Evolutionary conservation across 2,329 filamentous ascomycete species (phyloP).

Genomic region (Davidsoniella virescens): DNA sequence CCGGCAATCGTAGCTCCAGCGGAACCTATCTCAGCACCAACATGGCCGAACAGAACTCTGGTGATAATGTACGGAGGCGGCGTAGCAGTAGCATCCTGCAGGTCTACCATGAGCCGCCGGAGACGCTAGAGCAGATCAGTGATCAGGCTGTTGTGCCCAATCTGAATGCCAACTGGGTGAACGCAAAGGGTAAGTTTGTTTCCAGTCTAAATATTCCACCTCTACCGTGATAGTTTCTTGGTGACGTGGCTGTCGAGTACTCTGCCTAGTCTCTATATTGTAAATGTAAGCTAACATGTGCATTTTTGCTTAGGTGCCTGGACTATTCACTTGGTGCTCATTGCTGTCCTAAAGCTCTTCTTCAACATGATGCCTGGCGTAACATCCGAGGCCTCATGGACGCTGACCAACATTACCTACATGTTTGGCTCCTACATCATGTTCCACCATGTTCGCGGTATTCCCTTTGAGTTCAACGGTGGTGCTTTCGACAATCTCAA

Average conservation of each 20-base stretch:
- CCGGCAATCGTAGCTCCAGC: conserved; percentile 20
- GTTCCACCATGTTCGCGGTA: conserved; percentile 97
- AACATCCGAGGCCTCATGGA: conserved; percentile 97
- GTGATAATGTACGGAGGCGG: conserved; percentile 59
- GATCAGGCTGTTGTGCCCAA: conserved; percentile 92
- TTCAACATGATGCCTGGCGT: conserved; percentile 94
- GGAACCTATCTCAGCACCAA: conserved; percentile 34
- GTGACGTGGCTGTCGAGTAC: no score
- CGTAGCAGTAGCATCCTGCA: conserved; percentile 84
- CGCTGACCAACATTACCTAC: conserved; percentile 94
- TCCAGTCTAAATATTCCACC: neutral
- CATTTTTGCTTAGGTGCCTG: conserved; percentile 55
- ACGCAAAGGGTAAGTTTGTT: conserved; percentile 64
- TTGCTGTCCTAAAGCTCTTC: conserved; percentile 80
- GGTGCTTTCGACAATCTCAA: conserved; percentile 98
- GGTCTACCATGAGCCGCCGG: conserved; percentile 91
- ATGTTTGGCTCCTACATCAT: conserved; percentile 98
- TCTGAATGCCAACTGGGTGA: conserved; percentile 96
- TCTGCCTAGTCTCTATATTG: no score
- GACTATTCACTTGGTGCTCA: conserved; percentile 93
- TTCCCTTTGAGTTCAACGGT: conserved; percentile 97
- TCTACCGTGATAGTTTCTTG: conserved; percentile 9
- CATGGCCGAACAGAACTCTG: conserved; percentile 37
- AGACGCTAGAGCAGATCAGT: conserved; percentile 93
- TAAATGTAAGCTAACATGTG: neutral